phyloP scores from a whole-genome alignment of 2,329 filamentous ascomycete genomes.

The Aspergillus japonicus region DNA sequence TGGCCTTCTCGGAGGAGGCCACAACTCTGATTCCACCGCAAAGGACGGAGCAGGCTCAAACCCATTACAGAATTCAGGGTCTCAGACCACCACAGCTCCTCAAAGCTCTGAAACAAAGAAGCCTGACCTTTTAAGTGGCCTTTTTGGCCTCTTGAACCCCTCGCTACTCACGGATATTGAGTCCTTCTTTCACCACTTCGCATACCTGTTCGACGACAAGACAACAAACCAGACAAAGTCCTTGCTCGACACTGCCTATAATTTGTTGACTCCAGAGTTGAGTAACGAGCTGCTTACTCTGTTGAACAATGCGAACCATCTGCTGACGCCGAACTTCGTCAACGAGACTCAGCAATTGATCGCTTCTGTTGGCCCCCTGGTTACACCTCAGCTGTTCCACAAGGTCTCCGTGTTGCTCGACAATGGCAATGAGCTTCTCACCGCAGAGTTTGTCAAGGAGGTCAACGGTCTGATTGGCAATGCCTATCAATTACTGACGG shows the following conservation, averaged over 20 bases:
- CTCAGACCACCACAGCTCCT: constrained; percentile 3
- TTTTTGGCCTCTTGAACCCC: constrained; percentile 29
- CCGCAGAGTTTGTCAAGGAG: constrained; percentile 27
- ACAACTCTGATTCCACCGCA: neutral
- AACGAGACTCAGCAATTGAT: constrained; percentile 28
- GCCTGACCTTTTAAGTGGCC: constrained; percentile 35
- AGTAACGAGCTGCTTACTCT: constrained; percentile 26
- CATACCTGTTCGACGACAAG: constrained; percentile 33
- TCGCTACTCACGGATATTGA: constrained; percentile 31
- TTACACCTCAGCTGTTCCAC: constrained; percentile 19
- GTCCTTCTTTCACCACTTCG: constrained; percentile 36
- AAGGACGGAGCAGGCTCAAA: constrained; percentile 2
- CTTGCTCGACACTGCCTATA: constrained; percentile 25
- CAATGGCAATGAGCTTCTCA: constrained; percentile 24
- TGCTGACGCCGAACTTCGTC: constrained; percentile 21
- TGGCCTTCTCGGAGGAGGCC: constrained; percentile 4
- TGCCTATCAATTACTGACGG: constrained; percentile 27
- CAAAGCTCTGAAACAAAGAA: constrained; percentile 20
- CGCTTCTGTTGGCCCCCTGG: constrained; percentile 15
- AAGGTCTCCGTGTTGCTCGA: constrained; percentile 16
- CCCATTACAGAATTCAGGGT: neutral
- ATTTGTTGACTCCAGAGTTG: constrained; percentile 25
- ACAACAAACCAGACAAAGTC: constrained; percentile 32
- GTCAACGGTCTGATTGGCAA: constrained; percentile 32
- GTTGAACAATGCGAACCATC: constrained; percentile 18